Conservation (phyloP, 805 yeast genomes). For the Hanseniaspora lindneri region DNA sequence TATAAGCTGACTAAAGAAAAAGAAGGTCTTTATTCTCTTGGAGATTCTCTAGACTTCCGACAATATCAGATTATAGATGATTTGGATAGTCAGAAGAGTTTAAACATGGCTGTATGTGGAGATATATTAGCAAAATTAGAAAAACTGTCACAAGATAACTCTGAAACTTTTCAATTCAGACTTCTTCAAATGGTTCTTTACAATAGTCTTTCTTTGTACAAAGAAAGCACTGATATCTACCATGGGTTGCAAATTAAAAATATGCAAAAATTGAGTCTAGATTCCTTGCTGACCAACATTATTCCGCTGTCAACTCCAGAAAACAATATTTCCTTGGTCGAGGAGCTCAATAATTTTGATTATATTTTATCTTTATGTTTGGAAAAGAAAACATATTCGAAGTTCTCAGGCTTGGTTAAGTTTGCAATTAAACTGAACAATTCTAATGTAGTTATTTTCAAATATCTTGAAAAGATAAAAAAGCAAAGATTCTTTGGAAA, state of each 20-base stretch:
- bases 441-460: conserved; percentile 38
- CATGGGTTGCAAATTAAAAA: conserved; percentile 49
- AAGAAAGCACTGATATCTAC: conserved; percentile 41
- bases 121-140: neutral
- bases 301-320: conserved; percentile 37
- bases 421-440: conserved; percentile 37
- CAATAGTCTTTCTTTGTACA: conserved; percentile 42
- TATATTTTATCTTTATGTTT: conserved; percentile 42
- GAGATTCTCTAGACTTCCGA: conserved; percentile 6
- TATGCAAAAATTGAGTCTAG: conserved; percentile 62
- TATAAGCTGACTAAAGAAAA: conserved; percentile 1
- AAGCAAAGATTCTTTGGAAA: conserved; percentile 27
- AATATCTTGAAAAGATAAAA: conserved; percentile 21
- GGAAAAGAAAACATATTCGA: conserved; percentile 49
- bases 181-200: conserved; percentile 62
- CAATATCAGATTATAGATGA: neutral
- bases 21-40: neutral
- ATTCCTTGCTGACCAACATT: conserved; percentile 42
- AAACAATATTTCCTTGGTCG: conserved; percentile 31
- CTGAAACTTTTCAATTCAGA: conserved; percentile 45
- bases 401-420: conserved; percentile 52
- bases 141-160: neutral
- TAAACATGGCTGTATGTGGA: neutral
- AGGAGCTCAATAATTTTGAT: conserved; percentile 39
- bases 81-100: neutral